These are phyloP conservation scores for Dichotomocladium elegans DNA, from an alignment of 371 early-diverging fungal species.

Conservation along the genomic window DNA sequence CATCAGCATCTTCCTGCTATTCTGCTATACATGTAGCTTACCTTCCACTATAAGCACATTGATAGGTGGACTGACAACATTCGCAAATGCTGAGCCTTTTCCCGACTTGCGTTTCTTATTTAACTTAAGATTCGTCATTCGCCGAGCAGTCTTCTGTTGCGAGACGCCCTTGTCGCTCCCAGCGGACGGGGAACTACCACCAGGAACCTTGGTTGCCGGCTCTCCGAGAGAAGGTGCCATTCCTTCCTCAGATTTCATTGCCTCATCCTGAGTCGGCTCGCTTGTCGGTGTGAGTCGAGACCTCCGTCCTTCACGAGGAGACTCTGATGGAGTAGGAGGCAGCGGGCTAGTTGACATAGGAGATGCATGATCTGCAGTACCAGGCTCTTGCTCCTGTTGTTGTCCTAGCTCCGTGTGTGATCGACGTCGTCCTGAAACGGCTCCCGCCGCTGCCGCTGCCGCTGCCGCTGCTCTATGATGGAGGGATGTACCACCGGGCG, in stretches of 20 bases:
- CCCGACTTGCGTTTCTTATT: slow-evolving; percentile 36
- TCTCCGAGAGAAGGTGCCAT: background rate
- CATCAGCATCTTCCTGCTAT: slow-evolving; percentile 1
- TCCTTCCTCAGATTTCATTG: too few relatives aligned
- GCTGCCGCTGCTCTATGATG: too few relatives aligned
- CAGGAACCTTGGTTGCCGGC: background rate
- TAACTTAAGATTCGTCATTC: slow-evolving; percentile 27
- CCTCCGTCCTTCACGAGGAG: background rate
- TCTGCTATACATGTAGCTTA: slow-evolving; percentile 17
- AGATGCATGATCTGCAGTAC: background rate
- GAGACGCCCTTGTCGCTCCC: too few relatives aligned
- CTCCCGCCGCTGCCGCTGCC: background rate
- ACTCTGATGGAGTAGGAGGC: background rate
- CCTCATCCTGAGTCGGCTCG: too few relatives aligned
- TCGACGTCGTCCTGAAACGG: slow-evolving; percentile 1
- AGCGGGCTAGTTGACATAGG: background rate
- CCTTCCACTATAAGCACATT: slow-evolving; percentile 83
- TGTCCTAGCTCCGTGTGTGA: slow-evolving; percentile 7
- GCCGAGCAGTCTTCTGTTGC: too few relatives aligned
- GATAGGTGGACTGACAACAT: slow-evolving; percentile 60
- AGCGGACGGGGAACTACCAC: too few relatives aligned
- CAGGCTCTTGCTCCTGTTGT: background rate
- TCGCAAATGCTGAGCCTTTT: slow-evolving; percentile 18
- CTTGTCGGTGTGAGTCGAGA: background rate
- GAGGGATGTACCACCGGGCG: background rate